Percentiles rank a stretch among this genome's conserved stretches.
Conservation (phyloP, 768 basidiomycete species). For the Xerocomellus dryophilus region DNA sequence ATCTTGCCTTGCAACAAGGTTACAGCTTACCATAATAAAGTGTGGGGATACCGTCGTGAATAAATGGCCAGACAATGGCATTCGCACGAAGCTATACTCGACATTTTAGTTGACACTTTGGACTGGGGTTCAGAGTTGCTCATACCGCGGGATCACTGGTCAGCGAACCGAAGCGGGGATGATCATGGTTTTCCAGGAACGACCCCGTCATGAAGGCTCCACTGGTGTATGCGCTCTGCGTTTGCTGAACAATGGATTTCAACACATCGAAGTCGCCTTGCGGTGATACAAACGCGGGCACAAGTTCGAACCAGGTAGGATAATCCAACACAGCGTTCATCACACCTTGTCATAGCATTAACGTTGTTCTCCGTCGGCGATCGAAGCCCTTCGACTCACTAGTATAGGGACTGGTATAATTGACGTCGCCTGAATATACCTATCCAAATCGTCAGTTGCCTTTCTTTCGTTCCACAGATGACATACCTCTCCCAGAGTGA, state of each 20-base stretch:
- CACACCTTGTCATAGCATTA: conserved; percentile 32
- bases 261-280: conserved; percentile 35
- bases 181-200: conserved; percentile 56
- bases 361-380: background rate
- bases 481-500: conserved; percentile 50
- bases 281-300: conserved; percentile 37
- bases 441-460: conserved; percentile 9
- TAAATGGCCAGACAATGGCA: conserved; percentile 48
- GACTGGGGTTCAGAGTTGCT: background rate
- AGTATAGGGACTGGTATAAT: conserved; percentile 41
- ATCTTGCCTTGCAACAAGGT: background rate
- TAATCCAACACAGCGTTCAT: conserved; percentile 48
- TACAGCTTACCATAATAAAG: conserved; percentile 43
- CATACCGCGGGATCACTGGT: conserved; percentile 42
- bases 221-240: conserved; percentile 39
- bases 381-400: conserved; percentile 26
- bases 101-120: background rate
- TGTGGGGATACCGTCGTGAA: conserved; percentile 50
- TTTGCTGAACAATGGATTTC: conserved; percentile 22
- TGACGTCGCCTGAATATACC: conserved; percentile 42
- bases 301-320: conserved; percentile 45
- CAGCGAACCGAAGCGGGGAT: conserved; percentile 45
- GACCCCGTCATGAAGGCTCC: conserved; percentile 42
- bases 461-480: conserved; percentile 29
- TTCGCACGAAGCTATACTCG: conserved; percentile 39